phyloP scores from a whole-genome alignment of 257 asterid genomes.

The Petrea volubilis region DNA sequence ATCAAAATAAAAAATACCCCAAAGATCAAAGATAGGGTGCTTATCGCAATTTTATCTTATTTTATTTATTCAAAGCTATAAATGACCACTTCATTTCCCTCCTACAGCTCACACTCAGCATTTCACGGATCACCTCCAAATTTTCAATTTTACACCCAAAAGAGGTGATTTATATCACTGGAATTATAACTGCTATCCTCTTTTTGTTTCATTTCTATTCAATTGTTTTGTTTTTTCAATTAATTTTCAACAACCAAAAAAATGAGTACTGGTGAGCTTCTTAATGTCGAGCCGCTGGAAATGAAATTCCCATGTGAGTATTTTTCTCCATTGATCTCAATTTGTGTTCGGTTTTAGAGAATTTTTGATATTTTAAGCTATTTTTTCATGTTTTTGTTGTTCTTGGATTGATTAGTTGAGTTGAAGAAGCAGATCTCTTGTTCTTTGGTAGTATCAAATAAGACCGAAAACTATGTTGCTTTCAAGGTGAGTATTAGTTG shows the following conservation, averaged over 20 bases:
- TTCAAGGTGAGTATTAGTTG: conserved; percentile 58
- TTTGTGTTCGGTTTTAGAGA: not conserved
- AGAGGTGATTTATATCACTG: not conserved
- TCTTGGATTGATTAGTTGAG: conserved; percentile 53
- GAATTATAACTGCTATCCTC: conserved; percentile 7
- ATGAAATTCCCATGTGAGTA: conserved; percentile 68
- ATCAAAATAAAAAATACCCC: too few species aligned
- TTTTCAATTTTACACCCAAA: not conserved
- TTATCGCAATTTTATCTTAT: not conserved
- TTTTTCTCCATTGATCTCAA: not conserved
- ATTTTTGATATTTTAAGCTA: not conserved
- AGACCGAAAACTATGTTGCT: conserved; percentile 71
- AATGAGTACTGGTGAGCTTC: conserved; percentile 65
- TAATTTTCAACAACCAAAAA: not conserved
- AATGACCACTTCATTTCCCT: conserved; percentile 28
- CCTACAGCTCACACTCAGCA: conserved; percentile 30
- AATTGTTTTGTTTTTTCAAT: not conserved
- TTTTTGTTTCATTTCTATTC: conserved; percentile 25
- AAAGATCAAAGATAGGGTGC: too few species aligned
- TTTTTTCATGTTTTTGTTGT: not conserved
- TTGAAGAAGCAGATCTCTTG: conserved; percentile 82
- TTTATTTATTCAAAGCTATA: conserved; percentile 9
- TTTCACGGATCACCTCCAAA: conserved; percentile 42
- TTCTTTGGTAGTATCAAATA: conserved; percentile 66
- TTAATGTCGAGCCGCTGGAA: conserved; percentile 56